Base-by-base conservation (phyloP, 2,329 filamentous ascomycete species). In the Aspergillus proliferans region DNA sequence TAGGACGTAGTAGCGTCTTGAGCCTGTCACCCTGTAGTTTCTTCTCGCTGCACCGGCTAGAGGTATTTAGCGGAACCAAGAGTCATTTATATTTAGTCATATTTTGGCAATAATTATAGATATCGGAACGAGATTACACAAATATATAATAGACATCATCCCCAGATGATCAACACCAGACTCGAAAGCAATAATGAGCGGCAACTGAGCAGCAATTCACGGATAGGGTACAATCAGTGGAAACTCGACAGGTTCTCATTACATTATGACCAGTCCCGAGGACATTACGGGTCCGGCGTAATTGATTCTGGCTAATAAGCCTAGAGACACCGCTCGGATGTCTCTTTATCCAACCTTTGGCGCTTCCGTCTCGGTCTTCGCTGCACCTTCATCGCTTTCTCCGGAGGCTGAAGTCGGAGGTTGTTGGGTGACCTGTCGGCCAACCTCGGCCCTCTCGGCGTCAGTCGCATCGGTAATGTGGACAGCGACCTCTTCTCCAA, bases 401-500 rank as follows among this genome's bases (percentile, higher is more conserved):
- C 34, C 34, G 6, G 34, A 38, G 34, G 34, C 34, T 38, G 34
- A 38, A 7, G n/a, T 38, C 2, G 34, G 14, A 19, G n/a, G 28
- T 26, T 52, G 46, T 8, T 44, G 46, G 26, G 63, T 58, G 14
- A 64, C 46, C n/a, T 38, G 34, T 38, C 34, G 34, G 7, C 34
- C 34, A 38, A 38, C 34, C 15, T 51, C 58, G 38, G 54, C 56
- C 21, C 62, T 64, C 51, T 71, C 65, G 38, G 70, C 68, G 12
- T 73, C 73, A 0, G 68, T 70, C 0, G 70, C 68, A 53, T 74
- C 70, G 3, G 69, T 74, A 6, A 76, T 57, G 41, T 74, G 64
- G 3, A 77, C 70, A 0, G 74, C 74, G 6, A 78, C 73, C 21
- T 78, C 74, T 45, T 79, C 76, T 6, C 76, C 76, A 47, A 79